phyloP scores from a whole-genome alignment of 1,139 yeast genomes.

The Pichia norvegensis region DNA sequence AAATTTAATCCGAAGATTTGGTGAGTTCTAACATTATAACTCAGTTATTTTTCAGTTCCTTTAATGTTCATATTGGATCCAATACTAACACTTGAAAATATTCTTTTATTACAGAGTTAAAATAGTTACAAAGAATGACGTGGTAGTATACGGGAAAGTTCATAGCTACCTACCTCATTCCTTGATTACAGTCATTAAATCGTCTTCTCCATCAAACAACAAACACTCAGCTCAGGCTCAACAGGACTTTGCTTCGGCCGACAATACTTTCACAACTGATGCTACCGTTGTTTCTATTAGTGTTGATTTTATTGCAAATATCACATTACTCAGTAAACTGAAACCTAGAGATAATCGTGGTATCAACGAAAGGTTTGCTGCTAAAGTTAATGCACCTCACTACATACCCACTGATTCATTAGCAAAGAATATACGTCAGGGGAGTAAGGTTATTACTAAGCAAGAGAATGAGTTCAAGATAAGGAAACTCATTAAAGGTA shows the following conservation, averaged over 20 bases:
- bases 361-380: constrained; percentile 20
- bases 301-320: constrained; percentile 49
- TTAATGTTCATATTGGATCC: not conserved
- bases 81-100: not conserved
- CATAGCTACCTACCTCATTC: constrained; percentile 49
- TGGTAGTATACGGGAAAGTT: constrained; percentile 49
- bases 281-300: constrained; percentile 48
- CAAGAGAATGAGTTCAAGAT: constrained; percentile 20
- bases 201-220: not conserved
- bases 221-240: constrained; percentile 14
- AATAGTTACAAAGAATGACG: constrained; percentile 53
- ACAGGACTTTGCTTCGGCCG: not conserved
- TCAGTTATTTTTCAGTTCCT: not conserved
- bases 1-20: not conserved
- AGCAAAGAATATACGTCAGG: constrained; percentile 17
- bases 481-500: constrained; percentile 13
- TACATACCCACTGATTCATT: constrained; percentile 15
- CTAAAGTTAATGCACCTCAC: constrained; percentile 17
- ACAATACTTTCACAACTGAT: constrained; percentile 4
- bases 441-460: constrained; percentile 13
- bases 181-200: constrained; percentile 6
- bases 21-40: not conserved
- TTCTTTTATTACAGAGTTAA: constrained; percentile 39
- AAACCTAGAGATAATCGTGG: constrained; percentile 14
- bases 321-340: constrained; percentile 38